Conservation (phyloP, 164 flowering plant species). For the Cinnamomum chago region DNA sequence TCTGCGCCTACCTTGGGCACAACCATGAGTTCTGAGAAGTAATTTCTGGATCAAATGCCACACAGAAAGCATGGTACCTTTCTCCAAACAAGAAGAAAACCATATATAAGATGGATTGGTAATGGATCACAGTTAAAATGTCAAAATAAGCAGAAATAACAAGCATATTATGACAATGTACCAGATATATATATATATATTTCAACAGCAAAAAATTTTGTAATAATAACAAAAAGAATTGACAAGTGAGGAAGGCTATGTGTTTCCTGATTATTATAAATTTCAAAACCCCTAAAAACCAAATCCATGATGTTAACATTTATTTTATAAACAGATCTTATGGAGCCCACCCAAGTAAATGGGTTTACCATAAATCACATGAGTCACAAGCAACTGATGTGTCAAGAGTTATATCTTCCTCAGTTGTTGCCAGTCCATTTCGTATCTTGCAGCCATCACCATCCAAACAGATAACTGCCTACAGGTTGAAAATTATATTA, state of each 20-base stretch:
- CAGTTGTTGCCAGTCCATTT: conserved; percentile 38
- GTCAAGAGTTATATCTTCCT: conserved; percentile 63
- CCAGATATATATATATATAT: too few relatives aligned
- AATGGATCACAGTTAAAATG: not conserved
- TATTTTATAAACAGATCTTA: not conserved
- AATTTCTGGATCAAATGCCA: conserved; percentile 81
- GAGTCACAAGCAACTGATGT: conserved; percentile 99
- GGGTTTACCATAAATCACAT: conserved; percentile 76
- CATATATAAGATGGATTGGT: not conserved
- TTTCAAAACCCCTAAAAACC: not conserved
- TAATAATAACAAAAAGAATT: too few relatives aligned
- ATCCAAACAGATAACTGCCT: conserved; percentile 98
- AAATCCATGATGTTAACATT: not conserved
- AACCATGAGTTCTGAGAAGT: conserved; percentile 78
- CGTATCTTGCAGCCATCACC: conserved; percentile 94
- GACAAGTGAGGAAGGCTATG: not conserved
- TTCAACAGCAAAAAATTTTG: too few relatives aligned
- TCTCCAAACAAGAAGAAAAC: conserved; percentile 13
- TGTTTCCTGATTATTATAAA: not conserved
- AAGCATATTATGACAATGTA: not conserved
- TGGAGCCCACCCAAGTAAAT: not conserved
- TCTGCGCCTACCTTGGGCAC: conserved; percentile 76
- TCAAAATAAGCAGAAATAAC: not conserved
- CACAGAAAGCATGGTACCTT: conserved; percentile 99
- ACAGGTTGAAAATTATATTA: conserved; percentile 28